Conservation (phyloP, 331 rosid species). For the Pyracantha coccinea region DNA sequence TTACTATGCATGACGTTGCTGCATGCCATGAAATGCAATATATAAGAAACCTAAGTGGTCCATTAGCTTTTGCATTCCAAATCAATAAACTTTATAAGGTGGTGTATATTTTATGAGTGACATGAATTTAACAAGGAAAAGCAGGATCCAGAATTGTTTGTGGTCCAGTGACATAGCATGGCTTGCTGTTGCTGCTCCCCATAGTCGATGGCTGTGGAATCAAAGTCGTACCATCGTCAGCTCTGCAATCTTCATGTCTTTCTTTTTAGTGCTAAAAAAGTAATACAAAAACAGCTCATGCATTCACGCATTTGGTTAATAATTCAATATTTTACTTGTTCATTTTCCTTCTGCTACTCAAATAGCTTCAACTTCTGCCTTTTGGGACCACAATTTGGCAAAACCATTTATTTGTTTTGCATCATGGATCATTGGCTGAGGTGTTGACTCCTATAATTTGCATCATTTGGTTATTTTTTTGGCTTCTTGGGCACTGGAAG, state of each 20-base stretch:
- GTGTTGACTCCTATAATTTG: constrained; percentile 3
- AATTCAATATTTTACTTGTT: not conserved
- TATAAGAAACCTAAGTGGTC: not conserved
- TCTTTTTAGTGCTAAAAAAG: constrained; percentile 2
- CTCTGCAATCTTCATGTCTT: not conserved
- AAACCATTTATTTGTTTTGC: not conserved
- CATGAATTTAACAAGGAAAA: not conserved
- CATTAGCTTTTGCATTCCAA: not conserved
- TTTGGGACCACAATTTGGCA: constrained; percentile 18
- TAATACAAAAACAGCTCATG: not conserved
- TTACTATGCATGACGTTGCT: not conserved
- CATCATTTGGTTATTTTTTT: not conserved
- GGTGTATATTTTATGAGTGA: not conserved
- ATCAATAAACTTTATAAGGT: not conserved
- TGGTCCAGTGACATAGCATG: constrained; percentile 14
- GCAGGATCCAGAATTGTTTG: not conserved
- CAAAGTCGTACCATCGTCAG: constrained; percentile 2
- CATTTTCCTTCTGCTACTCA: not conserved
- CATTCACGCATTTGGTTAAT: not conserved
- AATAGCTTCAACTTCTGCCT: not conserved
- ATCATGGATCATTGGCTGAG: not conserved
- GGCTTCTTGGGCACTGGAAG: not conserved
- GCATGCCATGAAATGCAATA: not conserved
- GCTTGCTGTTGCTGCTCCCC: constrained; percentile 8
- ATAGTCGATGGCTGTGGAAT: not conserved